These are phyloP conservation scores for Sanghuangporus weigelae DNA, from an alignment of 1,284 basidiomycete genomes.

Conservation along the genomic window DNA sequence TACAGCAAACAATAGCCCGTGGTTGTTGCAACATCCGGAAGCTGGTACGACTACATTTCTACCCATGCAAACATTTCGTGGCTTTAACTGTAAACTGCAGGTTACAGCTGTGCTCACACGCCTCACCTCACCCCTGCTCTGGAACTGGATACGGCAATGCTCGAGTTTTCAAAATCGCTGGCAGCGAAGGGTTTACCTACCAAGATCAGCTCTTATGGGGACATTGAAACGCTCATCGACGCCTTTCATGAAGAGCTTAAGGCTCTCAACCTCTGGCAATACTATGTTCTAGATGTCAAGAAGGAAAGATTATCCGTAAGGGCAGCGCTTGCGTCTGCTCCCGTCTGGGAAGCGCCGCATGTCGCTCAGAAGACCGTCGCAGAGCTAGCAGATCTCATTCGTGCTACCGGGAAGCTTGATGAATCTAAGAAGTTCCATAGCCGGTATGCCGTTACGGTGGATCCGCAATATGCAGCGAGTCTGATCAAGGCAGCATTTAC, in stretches of 20 bases:
- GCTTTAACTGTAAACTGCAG: constrained; percentile 34
- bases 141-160: constrained; percentile 80
- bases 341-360: constrained; percentile 52
- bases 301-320: constrained; percentile 52
- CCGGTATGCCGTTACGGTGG: constrained; percentile 64
- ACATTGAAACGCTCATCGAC: constrained; percentile 61
- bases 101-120: constrained; percentile 83
- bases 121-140: constrained; percentile 87
- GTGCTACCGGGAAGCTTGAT: constrained; percentile 47
- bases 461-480: constrained; percentile 57
- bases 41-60: constrained; percentile 55
- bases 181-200: constrained; percentile 67
- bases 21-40: constrained; percentile 92
- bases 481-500: constrained; percentile 68
- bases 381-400: constrained; percentile 64
- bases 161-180: constrained; percentile 73
- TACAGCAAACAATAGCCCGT: constrained; percentile 87
- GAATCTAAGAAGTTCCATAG: constrained; percentile 57
- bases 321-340: constrained; percentile 41
- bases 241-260: constrained; percentile 63
- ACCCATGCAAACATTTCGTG: constrained; percentile 10
- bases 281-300: constrained; percentile 78
- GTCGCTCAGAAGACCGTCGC: constrained; percentile 55
- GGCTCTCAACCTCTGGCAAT: constrained; percentile 80
- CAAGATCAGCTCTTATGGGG: constrained; percentile 53